phyloP scores from a whole-genome alignment of 2,329 filamentous ascomycete species.

The Sclerotinia borealis region DNA sequence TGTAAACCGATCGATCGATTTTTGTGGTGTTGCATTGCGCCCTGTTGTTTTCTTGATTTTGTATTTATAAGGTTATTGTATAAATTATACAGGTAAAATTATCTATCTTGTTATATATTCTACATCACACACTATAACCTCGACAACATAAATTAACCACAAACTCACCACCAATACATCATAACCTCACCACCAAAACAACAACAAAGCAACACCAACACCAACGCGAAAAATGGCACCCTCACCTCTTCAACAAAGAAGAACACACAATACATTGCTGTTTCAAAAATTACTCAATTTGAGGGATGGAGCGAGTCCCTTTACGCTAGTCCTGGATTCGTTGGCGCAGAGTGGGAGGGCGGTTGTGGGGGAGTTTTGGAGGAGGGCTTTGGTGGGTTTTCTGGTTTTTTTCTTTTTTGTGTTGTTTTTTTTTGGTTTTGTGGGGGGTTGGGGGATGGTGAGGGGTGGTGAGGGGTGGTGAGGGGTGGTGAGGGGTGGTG shows the following conservation, averaged over 20 bases:
- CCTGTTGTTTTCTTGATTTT: too few species aligned
- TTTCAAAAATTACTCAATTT: conserved; percentile 77
- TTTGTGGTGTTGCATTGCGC: too few species aligned
- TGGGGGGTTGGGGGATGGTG: background rate
- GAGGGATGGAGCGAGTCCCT: conserved; percentile 73
- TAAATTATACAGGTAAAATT: too few species aligned
- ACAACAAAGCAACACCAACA: too few species aligned
- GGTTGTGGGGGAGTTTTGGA: conserved; percentile 66
- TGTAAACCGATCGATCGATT: too few species aligned
- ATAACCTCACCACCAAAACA: background rate
- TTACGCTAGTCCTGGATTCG: conserved; percentile 80
- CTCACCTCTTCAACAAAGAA: conserved; percentile 56
- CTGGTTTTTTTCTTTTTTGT: background rate
- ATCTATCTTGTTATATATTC: too few species aligned
- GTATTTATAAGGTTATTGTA: too few species aligned
- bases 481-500: background rate
- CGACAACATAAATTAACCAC: too few species aligned
- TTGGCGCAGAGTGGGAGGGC: conserved; percentile 73
- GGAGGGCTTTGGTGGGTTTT: conserved; percentile 56
- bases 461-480: too few species aligned
- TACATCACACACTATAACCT: too few species aligned
- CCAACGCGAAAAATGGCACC: conserved; percentile 48
- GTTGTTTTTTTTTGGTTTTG: background rate
- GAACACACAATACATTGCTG: conserved; percentile 78
- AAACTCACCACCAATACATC: too few species aligned